These are phyloP conservation scores for Lepidium didymum DNA, from an alignment of 345 rosid genomes.

Conservation along the genomic window DNA sequence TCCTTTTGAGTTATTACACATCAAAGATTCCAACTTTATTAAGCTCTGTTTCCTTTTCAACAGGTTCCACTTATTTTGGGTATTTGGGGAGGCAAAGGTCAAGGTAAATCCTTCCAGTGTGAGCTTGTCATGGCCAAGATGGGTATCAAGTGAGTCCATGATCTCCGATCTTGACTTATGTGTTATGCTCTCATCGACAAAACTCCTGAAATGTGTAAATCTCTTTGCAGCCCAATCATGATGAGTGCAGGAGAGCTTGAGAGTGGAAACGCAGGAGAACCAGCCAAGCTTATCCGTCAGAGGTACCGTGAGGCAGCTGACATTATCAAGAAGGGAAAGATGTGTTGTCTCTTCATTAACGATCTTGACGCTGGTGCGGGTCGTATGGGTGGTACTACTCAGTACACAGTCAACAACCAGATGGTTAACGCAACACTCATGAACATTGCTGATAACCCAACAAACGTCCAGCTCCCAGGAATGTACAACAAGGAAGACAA, in stretches of 20 bases:
- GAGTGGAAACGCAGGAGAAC: conserved; percentile 96
- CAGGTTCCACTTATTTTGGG: conserved; percentile 97
- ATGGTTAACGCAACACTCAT: conserved; percentile 99
- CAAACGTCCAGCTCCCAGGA: conserved; percentile 90
- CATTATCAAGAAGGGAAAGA: conserved; percentile 87
- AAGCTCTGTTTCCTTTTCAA: not conserved
- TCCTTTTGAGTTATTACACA: not conserved
- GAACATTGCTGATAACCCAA: conserved; percentile 99
- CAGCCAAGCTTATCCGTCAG: conserved; percentile 92
- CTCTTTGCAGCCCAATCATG: conserved; percentile 78
- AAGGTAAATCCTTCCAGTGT: conserved; percentile 97
- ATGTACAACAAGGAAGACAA: conserved; percentile 99
- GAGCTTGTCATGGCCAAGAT: conserved; percentile 98
- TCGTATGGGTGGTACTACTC: conserved; percentile 92
- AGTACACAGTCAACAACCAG: conserved; percentile 97
- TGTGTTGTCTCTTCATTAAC: conserved; percentile 93
- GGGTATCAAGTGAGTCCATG: conserved; percentile 81
- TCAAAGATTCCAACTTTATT: not conserved
- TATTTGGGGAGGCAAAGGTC: conserved; percentile 99
- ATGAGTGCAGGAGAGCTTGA: conserved; percentile 99
- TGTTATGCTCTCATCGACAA: not conserved
- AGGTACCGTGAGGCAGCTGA: conserved; percentile 99
- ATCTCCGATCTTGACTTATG: not conserved
- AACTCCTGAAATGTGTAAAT: not conserved
- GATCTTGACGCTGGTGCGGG: conserved; percentile 99